phyloP scores from a whole-genome alignment of 257 asterid genomes.

The Catharanthus roseus region DNA sequence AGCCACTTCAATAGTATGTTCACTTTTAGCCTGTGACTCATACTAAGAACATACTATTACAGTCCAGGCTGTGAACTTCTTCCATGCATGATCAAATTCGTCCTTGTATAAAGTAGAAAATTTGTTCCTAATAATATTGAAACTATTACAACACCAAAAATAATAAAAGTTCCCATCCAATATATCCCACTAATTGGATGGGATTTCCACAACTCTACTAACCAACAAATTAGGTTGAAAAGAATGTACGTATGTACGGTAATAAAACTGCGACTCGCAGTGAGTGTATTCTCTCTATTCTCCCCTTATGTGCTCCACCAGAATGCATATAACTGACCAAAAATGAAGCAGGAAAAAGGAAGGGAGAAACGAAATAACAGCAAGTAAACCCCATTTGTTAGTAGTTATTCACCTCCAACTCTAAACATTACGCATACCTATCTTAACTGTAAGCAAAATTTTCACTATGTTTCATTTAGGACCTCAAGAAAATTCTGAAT shows the following conservation, averaged over 20 bases:
- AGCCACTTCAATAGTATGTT: too few relatives aligned
- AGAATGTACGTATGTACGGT: slow-evolving; percentile 23
- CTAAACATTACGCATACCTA: slow-evolving; percentile 20
- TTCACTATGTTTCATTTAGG: too few relatives aligned
- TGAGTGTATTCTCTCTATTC: slow-evolving; percentile 25
- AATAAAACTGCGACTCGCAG: slow-evolving; percentile 29
- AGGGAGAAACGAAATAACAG: slow-evolving; percentile 18
- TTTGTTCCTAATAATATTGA: not conserved
- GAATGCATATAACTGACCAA: slow-evolving; percentile 14
- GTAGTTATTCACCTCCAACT: slow-evolving; percentile 27
- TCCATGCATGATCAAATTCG: not conserved
- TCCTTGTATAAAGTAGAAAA: slow-evolving; percentile 16
- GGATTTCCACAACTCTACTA: slow-evolving; percentile 29
- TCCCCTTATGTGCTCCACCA: slow-evolving; percentile 13
- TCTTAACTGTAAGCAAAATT: slow-evolving; percentile 20
- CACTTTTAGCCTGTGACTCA: too few relatives aligned
- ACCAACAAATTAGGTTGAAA: slow-evolving; percentile 30
- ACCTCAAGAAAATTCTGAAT: too few relatives aligned
- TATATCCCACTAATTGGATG: slow-evolving; percentile 1
- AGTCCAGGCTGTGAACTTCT: too few relatives aligned
- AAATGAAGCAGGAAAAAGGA: slow-evolving; percentile 17
- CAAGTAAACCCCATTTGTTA: slow-evolving; percentile 29
- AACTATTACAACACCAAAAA: slow-evolving; percentile 20
- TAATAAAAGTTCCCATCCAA: slow-evolving; percentile 16
- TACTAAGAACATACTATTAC: too few relatives aligned